Evolutionary conservation across 1,284 basidiomycete genomes (phyloP), one percentile per base, ranked within the genome.

Genomic region (Cronartium quercuum): DNA sequence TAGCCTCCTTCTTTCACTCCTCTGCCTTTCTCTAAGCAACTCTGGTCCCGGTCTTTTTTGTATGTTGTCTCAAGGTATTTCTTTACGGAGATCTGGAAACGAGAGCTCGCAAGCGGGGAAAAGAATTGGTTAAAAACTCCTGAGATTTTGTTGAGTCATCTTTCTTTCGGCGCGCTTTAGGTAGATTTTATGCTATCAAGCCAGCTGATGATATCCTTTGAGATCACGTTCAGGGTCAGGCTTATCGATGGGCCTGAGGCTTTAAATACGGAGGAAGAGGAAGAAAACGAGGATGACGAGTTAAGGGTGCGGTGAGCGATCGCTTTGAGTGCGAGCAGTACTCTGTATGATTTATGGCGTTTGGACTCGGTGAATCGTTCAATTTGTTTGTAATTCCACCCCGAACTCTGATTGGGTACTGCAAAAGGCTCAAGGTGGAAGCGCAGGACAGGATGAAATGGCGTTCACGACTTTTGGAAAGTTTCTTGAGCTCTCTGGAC

Each of bases 31-130:
- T 44, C 18, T 64, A 34, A 40, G 13, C 47, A 4, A 21, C 44
- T 29, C 76, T 76, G n/a, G 63, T n/a, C 57, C 67, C 3, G 24
- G 18, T 24, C 21, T 10, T 10, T 24, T 44, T 0, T 2, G n/a
- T 29, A 10, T 71, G 78, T 79, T 79, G 7, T 15, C 15, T 21
- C 18, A 21, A 74, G 70, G 64, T 96, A 94, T 88, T 98, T 98
- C 83, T 82, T 96, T 78, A 86, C 92, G 69, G 94, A 97, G 79
- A 91, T 95, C 1, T 98, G 95, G 96, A 89, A 90, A 34, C 85
- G 91, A 76, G 95, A 98, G 83, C 91, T 94, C 87, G 84, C 88
- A 2, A 91, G 90, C 21, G 90, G 90, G 0, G 86, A 86, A 66
- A 88, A 87, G 1, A 83, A 90, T 63, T 86, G 93, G 78, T 89